These are phyloP conservation scores for Gracilaria caudata DNA, from an alignment of 23 red algal species.

Conservation along the genomic window DNA sequence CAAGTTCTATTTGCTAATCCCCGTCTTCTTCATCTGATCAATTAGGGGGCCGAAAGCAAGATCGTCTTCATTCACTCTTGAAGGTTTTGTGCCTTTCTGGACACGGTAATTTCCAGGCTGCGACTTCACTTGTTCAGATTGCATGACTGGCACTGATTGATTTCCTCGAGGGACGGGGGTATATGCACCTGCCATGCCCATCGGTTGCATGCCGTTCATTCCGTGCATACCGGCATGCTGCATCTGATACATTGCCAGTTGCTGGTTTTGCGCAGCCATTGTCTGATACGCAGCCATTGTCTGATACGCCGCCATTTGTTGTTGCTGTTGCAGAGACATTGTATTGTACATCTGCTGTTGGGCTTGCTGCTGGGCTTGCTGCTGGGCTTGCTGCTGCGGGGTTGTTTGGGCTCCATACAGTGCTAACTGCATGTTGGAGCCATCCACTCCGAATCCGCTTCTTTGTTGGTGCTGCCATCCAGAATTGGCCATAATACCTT, in stretches of 20 bases:
- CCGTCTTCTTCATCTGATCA: conserved; percentile 81
- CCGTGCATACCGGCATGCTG: conserved; percentile 59
- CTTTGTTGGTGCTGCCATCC: conserved; percentile 32
- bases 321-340: conserved; percentile 82
- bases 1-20: conserved; percentile 56
- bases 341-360: conserved; percentile 81
- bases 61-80: conserved; percentile 74
- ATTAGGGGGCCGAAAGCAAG: conserved; percentile 64
- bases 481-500: conserved; percentile 71
- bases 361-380: conserved; percentile 36
- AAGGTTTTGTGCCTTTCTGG: conserved; percentile 74
- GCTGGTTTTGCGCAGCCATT: conserved; percentile 56
- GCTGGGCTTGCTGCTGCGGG: conserved; percentile 76
- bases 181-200: conserved; percentile 71
- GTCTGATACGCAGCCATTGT: conserved; percentile 77
- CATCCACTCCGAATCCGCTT: conserved; percentile 63
- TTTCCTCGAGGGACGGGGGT: conserved; percentile 54
- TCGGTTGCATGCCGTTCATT: conserved; percentile 55
- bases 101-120: conserved; percentile 53
- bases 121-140: conserved; percentile 29
- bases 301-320: conserved; percentile 65
- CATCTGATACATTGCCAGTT: conserved; percentile 68
- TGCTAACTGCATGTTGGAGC: conserved; percentile 71
- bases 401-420: conserved; percentile 45
- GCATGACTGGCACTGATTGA: conserved; percentile 72